Evolutionary conservation across 225 moss, liverwort and hornwort species (phyloP).

Genomic region (Pseudisothecium myosuroides): DNA sequence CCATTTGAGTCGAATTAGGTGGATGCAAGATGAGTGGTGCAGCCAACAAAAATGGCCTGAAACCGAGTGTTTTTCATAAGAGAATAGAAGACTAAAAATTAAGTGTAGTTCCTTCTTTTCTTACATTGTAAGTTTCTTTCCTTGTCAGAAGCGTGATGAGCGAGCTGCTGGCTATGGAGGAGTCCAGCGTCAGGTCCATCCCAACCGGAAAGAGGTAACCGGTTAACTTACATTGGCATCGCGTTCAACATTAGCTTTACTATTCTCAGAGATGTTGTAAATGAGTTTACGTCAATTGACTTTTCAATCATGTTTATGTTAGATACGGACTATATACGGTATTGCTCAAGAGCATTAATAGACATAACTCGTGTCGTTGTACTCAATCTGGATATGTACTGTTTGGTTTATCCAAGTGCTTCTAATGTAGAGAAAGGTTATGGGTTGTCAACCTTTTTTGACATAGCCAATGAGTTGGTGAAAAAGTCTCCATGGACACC

Average conservation of each 20-base stretch:
- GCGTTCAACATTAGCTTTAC: neutral
- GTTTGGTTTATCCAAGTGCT: neutral
- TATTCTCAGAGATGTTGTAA: neutral
- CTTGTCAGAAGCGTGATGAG: neutral
- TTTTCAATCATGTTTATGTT: neutral
- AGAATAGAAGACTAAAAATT: neutral
- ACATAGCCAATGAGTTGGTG: neutral
- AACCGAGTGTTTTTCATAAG: no score
- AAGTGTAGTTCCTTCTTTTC: neutral
- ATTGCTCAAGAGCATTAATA: neutral
- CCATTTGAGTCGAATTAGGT: neutral
- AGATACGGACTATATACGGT: neutral
- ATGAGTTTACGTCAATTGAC: neutral
- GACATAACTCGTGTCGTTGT: neutral
- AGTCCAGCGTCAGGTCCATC: neutral
- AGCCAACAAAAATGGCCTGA: no score
- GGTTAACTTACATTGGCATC: neutral
- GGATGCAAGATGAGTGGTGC: no score
- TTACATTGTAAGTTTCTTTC: neutral
- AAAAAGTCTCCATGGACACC: neutral
- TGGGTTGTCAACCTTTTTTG: neutral
- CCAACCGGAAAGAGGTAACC: slow-evolving; percentile 13
- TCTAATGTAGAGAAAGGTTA: neutral
- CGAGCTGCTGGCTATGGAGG: slow-evolving; percentile 3
- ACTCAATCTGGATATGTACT: neutral